Evolutionary conservation across 257 asterid genomes (phyloP).

Genomic region (Ilex aquifolium): DNA sequence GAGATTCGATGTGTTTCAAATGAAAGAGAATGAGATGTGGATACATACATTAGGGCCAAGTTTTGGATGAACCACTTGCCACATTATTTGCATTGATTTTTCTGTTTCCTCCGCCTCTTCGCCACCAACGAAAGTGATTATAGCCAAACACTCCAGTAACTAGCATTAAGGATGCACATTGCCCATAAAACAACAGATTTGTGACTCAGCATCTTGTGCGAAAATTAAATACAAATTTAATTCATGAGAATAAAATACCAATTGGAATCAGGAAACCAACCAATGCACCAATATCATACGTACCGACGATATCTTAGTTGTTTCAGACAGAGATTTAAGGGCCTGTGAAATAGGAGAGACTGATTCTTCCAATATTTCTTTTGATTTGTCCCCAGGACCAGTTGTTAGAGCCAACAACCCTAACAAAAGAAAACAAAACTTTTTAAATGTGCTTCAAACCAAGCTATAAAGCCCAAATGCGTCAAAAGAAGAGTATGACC

Average conservation of each 20-base stretch:
- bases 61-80: conserved; percentile 94
- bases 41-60: conserved; percentile 80
- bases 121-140: conserved; percentile 83
- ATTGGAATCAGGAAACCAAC: not conserved
- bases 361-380: conserved; percentile 83
- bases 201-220: not conserved
- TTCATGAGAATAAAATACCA: not conserved
- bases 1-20: not conserved
- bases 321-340: conserved; percentile 55
- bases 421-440: conserved; percentile 13
- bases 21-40: not conserved
- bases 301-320: conserved; percentile 60
- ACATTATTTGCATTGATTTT: conserved; percentile 81
- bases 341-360: conserved; percentile 69
- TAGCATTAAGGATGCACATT: conserved; percentile 20
- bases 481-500: conserved; percentile 3
- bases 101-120: conserved; percentile 78
- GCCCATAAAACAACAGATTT: conserved; percentile 6
- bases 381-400: conserved; percentile 86
- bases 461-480: not conserved
- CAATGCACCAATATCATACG: conserved; percentile 64
- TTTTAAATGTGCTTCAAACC: not conserved
- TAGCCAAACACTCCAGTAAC: conserved; percentile 86
- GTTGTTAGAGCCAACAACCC: conserved; percentile 73
- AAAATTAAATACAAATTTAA: not conserved